phyloP scores from a whole-genome alignment of 2,329 filamentous ascomycete species.

The Botrytis fragariae region DNA sequence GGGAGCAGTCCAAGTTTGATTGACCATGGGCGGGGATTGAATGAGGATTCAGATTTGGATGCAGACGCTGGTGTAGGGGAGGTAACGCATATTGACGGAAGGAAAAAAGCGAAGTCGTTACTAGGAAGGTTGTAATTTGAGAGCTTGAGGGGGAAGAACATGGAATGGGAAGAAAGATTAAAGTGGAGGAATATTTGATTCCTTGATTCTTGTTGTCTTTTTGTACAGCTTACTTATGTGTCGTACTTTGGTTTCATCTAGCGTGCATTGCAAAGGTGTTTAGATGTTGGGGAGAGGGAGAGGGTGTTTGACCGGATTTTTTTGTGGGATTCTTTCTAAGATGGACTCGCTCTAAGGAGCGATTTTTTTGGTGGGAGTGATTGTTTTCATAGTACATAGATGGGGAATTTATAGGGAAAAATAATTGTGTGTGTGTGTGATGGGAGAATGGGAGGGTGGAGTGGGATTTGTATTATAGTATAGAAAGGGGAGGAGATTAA shows the following conservation, averaged over 20 bases:
- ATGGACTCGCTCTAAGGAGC: not conserved
- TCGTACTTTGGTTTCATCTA: constrained; percentile 1
- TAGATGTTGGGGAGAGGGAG: not conserved
- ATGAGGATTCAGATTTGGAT: not conserved
- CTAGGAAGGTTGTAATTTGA: not conserved
- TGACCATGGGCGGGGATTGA: not conserved
- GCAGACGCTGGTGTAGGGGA: not conserved
- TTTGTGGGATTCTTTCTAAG: not conserved
- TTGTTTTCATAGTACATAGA: not conserved
- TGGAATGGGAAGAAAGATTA: not conserved
- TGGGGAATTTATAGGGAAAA: not conserved
- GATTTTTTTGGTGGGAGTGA: not conserved
- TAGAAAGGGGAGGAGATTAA: not conserved
- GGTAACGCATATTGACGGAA: not conserved
- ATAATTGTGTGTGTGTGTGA: not conserved
- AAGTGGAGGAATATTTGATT: not conserved
- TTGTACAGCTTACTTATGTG: not conserved
- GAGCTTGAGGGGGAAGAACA: not conserved
- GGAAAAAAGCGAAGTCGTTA: not conserved
- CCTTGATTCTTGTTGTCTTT: not conserved
- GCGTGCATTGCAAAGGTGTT: constrained; percentile 7
- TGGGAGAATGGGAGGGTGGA: not conserved
- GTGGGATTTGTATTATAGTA: not conserved
- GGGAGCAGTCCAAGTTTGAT: not conserved
- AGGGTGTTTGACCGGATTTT: not conserved